Base-by-base conservation (phyloP, 2,329 filamentous ascomycete species). In the Gaeumannomyces tritici region DNA sequence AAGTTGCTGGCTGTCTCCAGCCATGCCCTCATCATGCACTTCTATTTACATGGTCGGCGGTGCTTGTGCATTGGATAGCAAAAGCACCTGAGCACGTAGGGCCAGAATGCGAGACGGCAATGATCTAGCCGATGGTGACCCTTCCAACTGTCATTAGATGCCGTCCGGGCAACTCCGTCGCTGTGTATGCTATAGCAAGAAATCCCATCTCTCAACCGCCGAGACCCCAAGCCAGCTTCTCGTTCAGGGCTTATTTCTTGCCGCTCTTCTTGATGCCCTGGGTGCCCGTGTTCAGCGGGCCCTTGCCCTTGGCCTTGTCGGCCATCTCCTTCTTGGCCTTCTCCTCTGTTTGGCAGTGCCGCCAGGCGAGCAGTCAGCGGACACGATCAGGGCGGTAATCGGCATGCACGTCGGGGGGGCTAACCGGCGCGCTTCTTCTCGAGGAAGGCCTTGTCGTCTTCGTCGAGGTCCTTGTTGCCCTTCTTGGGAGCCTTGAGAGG, bases 211-310 rank as follows among this genome's bases (percentile, higher is more conserved):
- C 26, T 7, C 27, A 47, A 24, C 28, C 24, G 28, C 15, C 8
- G 33, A 42, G 29, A n/a, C n/a, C n/a, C 42, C 33, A 6, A 28
- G 28, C 11, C 11, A 29, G 21, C 21, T 55, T 4, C 27, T 9
- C 24, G 3, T 13, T 12, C 35, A 15, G 18, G 42, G 18, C 61
- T 78, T 83, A 96, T 88, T 97, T 96, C 89, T 97, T 96, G 77
- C 92, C 93, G 65, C 90, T 95, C 86, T 96, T 97, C 88, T 97
- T 97, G 81, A 98, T 96, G 66, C 91, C 92, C 78, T 96, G 91
- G 59, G 82, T 76, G 42, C 91, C 92, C 35, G 86, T 89, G 79
- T 92, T 93, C 73, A 97, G 74, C 51, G 93, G 93, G 3, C 93
- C 93, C 80, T 96, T 96, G 76, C 90, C 90, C 71, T 89, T 88